These are phyloP conservation scores for Venturia asperata DNA, from an alignment of 2,329 filamentous ascomycete genomes.

Conservation along the genomic window DNA sequence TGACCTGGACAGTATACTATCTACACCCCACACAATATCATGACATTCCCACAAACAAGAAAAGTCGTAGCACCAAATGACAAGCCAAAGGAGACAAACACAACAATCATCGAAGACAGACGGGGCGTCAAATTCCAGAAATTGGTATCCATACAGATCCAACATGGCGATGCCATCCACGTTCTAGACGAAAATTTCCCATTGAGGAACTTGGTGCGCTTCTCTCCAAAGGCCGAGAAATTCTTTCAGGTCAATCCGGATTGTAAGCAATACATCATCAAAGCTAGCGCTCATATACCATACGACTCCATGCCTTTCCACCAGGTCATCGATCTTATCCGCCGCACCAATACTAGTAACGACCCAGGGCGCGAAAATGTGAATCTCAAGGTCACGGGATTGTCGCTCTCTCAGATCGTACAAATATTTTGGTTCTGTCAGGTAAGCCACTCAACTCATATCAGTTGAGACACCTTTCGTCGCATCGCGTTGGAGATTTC, in stretches of 20 bases:
- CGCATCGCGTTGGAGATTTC: not conserved
- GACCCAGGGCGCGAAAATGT: not conserved
- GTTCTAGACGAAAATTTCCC: not conserved
- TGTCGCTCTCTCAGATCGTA: not conserved
- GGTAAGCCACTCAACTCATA: not conserved
- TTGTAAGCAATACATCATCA: not conserved
- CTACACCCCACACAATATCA: not conserved
- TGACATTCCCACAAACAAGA: not conserved
- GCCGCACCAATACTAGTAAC: not conserved
- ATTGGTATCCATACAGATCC: not conserved
- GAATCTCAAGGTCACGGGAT: not conserved
- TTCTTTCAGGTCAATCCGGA: not conserved
- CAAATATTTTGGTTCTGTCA: not conserved
- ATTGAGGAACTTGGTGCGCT: not conserved
- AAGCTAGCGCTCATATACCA: not conserved
- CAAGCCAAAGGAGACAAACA: not conserved
- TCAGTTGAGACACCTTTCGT: not conserved
- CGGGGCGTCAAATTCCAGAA: not conserved
- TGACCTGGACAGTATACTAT: not conserved
- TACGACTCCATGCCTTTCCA: slow-evolving; percentile 4
- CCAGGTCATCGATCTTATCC: slow-evolving; percentile 1
- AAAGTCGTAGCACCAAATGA: not conserved
- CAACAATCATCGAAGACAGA: not conserved
- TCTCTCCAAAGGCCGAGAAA: not conserved
- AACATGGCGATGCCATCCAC: not conserved